Evolutionary conservation across 176 grass and related monocot species (phyloP).

Genomic region (Oryza officinalis): DNA sequence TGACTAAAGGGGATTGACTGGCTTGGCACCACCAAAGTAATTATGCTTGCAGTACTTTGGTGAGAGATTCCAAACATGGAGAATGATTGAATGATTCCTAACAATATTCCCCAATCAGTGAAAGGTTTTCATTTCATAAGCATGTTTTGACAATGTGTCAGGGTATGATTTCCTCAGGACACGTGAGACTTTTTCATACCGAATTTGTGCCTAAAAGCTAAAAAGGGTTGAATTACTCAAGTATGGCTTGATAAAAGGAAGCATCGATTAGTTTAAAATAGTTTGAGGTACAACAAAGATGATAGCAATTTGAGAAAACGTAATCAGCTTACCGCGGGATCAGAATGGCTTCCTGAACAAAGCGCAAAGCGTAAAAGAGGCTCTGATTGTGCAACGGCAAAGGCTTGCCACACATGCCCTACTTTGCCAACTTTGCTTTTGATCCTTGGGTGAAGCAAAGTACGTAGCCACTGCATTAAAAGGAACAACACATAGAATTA

Average conservation of each 20-base stretch:
- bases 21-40: conserved; percentile 31
- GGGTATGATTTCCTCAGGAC: conserved; percentile 20
- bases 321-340: conserved; percentile 84
- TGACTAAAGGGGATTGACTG: conserved; percentile 20
- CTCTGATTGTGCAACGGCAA: conserved; percentile 82
- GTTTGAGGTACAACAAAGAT: conserved; percentile 5
- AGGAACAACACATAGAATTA: conserved; percentile 42
- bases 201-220: conserved; percentile 27
- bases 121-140: conserved; percentile 36
- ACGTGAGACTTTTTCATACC: conserved; percentile 44
- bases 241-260: conserved; percentile 34
- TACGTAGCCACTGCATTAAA: conserved; percentile 85
- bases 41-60: conserved; percentile 45
- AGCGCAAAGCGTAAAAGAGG: conserved; percentile 93
- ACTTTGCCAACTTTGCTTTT: conserved; percentile 91
- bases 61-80: conserved; percentile 45
- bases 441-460: conserved; percentile 82
- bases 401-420: conserved; percentile 67
- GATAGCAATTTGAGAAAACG: neutral
- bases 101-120: conserved; percentile 44
- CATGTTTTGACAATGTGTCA: conserved; percentile 34
- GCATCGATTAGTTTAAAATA: conserved; percentile 15
- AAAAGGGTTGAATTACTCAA: conserved; percentile 25
- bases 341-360: conserved; percentile 98
- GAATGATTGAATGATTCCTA: conserved; percentile 44